Evolutionary conservation across 257 asterid species (phyloP), one percentile per base, ranked within the genome.

Genomic region (Capsicum rhomboideum): DNA sequence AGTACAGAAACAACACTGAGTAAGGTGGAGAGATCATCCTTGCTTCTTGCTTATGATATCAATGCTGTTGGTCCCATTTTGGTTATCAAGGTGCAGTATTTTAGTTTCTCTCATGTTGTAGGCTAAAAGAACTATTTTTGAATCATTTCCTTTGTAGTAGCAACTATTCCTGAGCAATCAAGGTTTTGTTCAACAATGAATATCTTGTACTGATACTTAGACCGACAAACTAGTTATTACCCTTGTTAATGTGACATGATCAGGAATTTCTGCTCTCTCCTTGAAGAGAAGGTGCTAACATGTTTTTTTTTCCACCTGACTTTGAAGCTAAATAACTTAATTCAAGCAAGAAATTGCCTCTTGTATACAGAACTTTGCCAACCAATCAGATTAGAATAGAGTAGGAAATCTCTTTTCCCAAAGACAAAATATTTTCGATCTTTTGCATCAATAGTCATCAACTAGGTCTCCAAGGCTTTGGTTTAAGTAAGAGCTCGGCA

Each of bases 1-100:
- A 84, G 92, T 90, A 87, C 97, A 95, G 99, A 97, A 91, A 97
- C 99, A 77, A 97, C 98, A 55, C 85, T 97, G 93, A 93, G 87
- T 92, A 95, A 93, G 89, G 94, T 94, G 83, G 88, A 93, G 87
- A 89, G 93, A 75, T 88, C 91, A 75, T 92, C 99, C 34, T 89
- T 95, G 87, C 95, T 95, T 88, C 96, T 92, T 56, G 87, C 97
- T 21, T 96, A 94, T 83, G 97, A 94, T 90, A 85, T 93, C 87
- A 96, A 96, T 90, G 98, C 98, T 20, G 90, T 94, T 74, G 99
- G 98, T 58, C 99, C 98, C 26, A 77, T 89, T 83, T 88, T 96
- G 89, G 98, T 96, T 79, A 87, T 92, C 87, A 94, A 94, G 93
- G 90, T 90, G 80, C 49, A 79, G 18, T 86, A 28, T 20, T 34